Evolutionary conservation across 1,284 basidiomycete species (phyloP).

Genomic region (Boletus semigastroideus): DNA sequence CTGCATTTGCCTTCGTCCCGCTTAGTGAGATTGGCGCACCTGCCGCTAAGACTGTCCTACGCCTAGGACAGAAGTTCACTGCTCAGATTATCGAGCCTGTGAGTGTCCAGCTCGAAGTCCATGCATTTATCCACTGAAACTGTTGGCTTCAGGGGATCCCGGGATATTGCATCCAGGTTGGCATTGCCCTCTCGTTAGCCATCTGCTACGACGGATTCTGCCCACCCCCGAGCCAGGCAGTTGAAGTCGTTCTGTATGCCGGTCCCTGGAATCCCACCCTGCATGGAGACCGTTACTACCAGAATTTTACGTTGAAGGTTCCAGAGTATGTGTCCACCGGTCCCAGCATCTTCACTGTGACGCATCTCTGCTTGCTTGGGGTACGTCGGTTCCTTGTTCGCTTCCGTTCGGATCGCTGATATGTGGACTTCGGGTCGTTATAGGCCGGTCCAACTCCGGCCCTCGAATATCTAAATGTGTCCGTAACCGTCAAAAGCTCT

Average conservation of each 20-base stretch:
- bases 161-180: conserved; percentile 25
- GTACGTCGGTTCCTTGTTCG: conserved; percentile 13
- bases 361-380: conserved; percentile 33
- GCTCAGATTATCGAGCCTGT: conserved; percentile 25
- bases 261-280: conserved; percentile 29
- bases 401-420: not conserved
- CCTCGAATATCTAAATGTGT: too few species aligned
- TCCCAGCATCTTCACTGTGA: conserved; percentile 31
- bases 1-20: conserved; percentile 21
- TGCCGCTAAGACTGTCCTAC: conserved; percentile 15
- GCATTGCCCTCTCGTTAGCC: conserved; percentile 30
- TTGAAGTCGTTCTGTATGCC: conserved; percentile 31
- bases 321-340: conserved; percentile 8
- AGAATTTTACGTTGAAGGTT: conserved; percentile 30
- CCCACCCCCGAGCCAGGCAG: conserved; percentile 18
- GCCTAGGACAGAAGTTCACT: conserved; percentile 15
- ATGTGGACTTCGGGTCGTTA: not conserved
- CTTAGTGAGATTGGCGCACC: conserved; percentile 30
- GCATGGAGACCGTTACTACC: conserved; percentile 29
- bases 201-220: conserved; percentile 21
- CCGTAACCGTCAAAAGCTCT: too few species aligned
- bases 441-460: too few species aligned
- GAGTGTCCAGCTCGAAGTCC: not conserved
- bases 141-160: conserved; percentile 18
- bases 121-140: not conserved